phyloP scores from a whole-genome alignment of 345 rosid species.

The Sapria himalayana region DNA sequence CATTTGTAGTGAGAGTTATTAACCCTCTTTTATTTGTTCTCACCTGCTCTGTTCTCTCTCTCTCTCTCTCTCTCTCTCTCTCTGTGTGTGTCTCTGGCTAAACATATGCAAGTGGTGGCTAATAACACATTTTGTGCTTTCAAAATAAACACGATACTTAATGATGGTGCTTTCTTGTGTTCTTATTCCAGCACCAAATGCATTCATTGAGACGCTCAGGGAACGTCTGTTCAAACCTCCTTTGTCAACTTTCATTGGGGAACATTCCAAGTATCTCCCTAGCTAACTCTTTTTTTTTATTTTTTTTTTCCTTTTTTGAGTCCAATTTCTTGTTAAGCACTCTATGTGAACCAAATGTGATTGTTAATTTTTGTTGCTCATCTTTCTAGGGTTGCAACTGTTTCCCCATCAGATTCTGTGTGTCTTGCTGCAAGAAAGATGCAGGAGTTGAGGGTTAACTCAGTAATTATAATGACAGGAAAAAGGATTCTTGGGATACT shows the following conservation, averaged over 20 bases:
- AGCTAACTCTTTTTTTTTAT: background rate
- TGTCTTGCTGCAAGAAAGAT: constrained; percentile 75
- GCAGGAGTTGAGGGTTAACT: constrained; percentile 61
- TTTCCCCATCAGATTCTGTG: constrained; percentile 68
- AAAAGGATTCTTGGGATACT: constrained; percentile 69
- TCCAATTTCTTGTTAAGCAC: background rate
- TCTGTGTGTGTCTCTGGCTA: too few species aligned
- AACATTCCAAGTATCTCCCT: constrained; percentile 32
- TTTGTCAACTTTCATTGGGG: constrained; percentile 63
- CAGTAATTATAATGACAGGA: constrained; percentile 42
- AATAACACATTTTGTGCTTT: too few species aligned
- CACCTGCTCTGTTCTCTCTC: too few species aligned
- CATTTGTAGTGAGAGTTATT: too few species aligned
- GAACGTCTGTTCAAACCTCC: constrained; percentile 95
- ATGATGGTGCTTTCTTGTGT: background rate
- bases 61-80: too few species aligned
- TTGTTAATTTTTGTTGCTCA: constrained; percentile 7
- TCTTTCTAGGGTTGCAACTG: constrained; percentile 43
- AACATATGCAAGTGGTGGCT: too few species aligned
- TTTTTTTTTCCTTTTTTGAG: background rate
- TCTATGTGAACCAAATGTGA: too few species aligned
- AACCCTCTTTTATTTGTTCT: too few species aligned
- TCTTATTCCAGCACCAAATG: constrained; percentile 43
- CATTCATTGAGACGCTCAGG: constrained; percentile 82
- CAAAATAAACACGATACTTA: too few species aligned